phyloP scores from a whole-genome alignment of 768 basidiomycete species.

The Tylopilus felleus region DNA sequence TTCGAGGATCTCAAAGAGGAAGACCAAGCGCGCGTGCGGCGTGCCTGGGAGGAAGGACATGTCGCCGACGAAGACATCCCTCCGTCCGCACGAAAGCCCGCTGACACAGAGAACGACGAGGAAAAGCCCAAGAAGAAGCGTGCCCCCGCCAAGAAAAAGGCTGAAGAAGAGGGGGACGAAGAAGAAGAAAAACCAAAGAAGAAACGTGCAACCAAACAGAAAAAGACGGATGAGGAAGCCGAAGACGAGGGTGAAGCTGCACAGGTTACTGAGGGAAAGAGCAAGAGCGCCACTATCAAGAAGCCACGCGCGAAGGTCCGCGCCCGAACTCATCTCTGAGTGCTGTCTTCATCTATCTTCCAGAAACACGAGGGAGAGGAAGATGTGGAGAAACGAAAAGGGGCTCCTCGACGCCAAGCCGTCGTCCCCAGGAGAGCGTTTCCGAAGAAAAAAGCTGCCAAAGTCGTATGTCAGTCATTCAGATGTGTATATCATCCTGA shows the following conservation, averaged over 20 bases:
- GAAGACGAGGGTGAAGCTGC: conserved; percentile 34
- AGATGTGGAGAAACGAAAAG: conserved; percentile 46
- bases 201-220: conserved; percentile 31
- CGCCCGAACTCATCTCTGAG: conserved; percentile 9
- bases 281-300: conserved; percentile 33
- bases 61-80: conserved; percentile 87
- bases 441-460: conserved; percentile 43
- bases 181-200: conserved; percentile 38
- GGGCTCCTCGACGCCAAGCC: conserved; percentile 44
- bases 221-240: conserved; percentile 33
- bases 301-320: conserved; percentile 38
- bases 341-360: conserved; percentile 12
- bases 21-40: conserved; percentile 67
- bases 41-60: conserved; percentile 73
- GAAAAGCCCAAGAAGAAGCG: conserved; percentile 56
- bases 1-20: conserved; percentile 68
- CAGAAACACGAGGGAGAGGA: conserved; percentile 33
- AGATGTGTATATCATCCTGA: neutral
- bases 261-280: conserved; percentile 25
- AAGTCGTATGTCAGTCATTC: conserved; percentile 23
- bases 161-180: conserved; percentile 32
- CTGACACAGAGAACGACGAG: conserved; percentile 45
- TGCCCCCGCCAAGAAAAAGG: conserved; percentile 36
- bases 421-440: conserved; percentile 44
- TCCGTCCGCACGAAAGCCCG: conserved; percentile 60